A percentile compares a stretch with the other conserved stretches of the same genome.
phyloP scores from a whole-genome alignment of 2,329 filamentous ascomycete genomes.

The Chrysosporium queenslandicum region DNA sequence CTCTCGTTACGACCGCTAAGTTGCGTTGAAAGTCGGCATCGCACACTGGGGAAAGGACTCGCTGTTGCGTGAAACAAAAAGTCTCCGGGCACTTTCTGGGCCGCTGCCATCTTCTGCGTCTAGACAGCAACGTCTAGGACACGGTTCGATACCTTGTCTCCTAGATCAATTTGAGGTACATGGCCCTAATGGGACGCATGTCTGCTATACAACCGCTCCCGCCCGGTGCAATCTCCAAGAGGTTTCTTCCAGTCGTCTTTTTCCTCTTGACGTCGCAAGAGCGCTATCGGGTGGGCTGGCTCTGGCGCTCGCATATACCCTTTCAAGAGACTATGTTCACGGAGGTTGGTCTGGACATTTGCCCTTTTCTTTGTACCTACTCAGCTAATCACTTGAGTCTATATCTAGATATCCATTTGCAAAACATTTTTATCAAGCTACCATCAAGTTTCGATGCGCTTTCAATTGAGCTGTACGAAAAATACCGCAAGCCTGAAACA shows the following conservation, averaged over 20 bases:
- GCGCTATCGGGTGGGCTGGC: constrained; percentile 18
- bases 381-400: not conserved
- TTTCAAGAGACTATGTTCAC: constrained; percentile 21
- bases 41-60: constrained; percentile 13
- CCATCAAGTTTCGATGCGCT: constrained; percentile 17
- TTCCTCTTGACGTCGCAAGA: constrained; percentile 16
- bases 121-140: constrained; percentile 16
- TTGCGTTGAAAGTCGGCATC: constrained; percentile 26
- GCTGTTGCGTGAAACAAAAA: constrained; percentile 17
- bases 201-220: constrained; percentile 18
- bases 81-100: constrained; percentile 20
- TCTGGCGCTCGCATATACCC: constrained; percentile 19
- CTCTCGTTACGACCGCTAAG: too few relatives aligned
- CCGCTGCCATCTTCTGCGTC: not conserved
- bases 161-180: constrained; percentile 19
- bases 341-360: constrained; percentile 16
- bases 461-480: constrained; percentile 20
- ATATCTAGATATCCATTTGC: constrained; percentile 21
- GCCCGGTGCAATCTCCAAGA: constrained; percentile 20
- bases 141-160: constrained; percentile 8
- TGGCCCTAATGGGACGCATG: constrained; percentile 19
- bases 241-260: constrained; percentile 18
- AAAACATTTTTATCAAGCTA: constrained; percentile 18
- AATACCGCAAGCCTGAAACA: constrained; percentile 21
- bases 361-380: not conserved